phyloP scores from a whole-genome alignment of 345 rosid species.

The Brassica cretica region DNA sequence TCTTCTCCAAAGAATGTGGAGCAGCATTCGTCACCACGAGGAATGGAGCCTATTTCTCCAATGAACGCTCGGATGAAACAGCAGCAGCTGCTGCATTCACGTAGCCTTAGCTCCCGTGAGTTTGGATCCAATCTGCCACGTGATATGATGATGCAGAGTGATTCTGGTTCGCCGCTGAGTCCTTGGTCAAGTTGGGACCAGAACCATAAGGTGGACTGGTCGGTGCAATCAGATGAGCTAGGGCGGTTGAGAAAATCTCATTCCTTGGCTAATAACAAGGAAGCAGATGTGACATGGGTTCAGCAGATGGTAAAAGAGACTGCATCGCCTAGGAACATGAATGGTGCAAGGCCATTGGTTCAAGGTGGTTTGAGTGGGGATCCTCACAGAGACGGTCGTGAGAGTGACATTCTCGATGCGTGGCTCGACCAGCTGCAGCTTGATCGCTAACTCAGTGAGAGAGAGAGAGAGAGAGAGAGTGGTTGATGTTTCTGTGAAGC shows the following conservation, averaged over 20 bases:
- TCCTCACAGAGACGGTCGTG: constrained; percentile 40
- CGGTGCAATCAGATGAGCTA: constrained; percentile 55
- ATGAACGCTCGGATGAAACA: constrained; percentile 58
- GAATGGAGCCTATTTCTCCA: constrained; percentile 74
- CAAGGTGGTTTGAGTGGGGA: constrained; percentile 43
- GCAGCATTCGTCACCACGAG: constrained; percentile 76
- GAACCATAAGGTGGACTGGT: constrained; percentile 64
- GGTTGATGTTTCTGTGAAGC: constrained; percentile 38
- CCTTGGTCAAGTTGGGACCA: constrained; percentile 90
- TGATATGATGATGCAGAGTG: constrained; percentile 26
- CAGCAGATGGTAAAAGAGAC: constrained; percentile 76
- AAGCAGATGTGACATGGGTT: constrained; percentile 82
- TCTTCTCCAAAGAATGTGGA: constrained; percentile 66
- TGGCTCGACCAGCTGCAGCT: constrained; percentile 83
- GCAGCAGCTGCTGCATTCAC: constrained; percentile 54
- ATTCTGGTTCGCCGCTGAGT: constrained; percentile 60
- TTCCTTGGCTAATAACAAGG: constrained; percentile 57
- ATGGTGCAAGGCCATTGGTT: constrained; percentile 39
- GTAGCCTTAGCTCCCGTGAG: constrained; percentile 68
- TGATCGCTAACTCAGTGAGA: constrained; percentile 73
- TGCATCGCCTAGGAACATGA: constrained; percentile 54
- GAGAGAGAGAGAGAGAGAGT: constrained; percentile 28
- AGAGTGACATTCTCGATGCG: constrained; percentile 57
- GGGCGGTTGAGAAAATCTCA: constrained; percentile 52
- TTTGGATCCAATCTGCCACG: constrained; percentile 54